Percentiles rank a stretch among this genome's conserved stretches.
Evolutionary conservation across 805 yeast species (phyloP).

Genomic region (Candida nemodendra): DNA sequence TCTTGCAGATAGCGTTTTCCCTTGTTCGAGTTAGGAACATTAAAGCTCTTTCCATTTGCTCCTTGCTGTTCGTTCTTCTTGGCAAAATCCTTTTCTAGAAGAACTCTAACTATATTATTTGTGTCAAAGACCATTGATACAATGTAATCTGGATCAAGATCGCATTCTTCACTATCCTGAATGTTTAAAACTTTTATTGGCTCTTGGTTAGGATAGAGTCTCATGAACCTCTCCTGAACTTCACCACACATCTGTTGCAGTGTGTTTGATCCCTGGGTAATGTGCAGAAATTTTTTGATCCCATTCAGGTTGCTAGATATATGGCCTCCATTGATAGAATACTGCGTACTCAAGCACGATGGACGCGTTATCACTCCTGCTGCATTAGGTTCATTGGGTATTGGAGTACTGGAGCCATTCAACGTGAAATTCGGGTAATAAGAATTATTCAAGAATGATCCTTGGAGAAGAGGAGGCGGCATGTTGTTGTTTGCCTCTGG

Average conservation of each 20-base stretch:
- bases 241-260: conserved; percentile 52
- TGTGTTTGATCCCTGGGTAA: conserved; percentile 49
- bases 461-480: conserved; percentile 7
- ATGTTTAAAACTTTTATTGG: conserved; percentile 55
- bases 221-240: conserved; percentile 52
- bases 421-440: conserved; percentile 16
- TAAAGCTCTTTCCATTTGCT: background rate
- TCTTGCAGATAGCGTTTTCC: conserved; percentile 25
- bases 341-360: conserved; percentile 15
- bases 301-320: conserved; percentile 1
- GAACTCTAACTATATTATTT: conserved; percentile 45
- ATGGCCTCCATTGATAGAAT: conserved; percentile 4
- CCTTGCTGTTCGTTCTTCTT: conserved; percentile 2
- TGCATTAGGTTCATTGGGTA: conserved; percentile 12
- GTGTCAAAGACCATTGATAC: conserved; percentile 63
- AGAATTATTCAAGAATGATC: conserved; percentile 7
- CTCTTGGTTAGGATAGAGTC: conserved; percentile 63
- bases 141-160: conserved; percentile 73
- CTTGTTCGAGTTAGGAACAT: conserved; percentile 4
- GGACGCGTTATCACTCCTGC: conserved; percentile 7
- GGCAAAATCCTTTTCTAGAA: conserved; percentile 40
- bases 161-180: conserved; percentile 69
- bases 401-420: conserved; percentile 30
- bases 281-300: conserved; percentile 56
- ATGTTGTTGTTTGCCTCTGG: conserved; percentile 6